Evolutionary conservation across 192 early-diverging fungal species (phyloP).

Genomic region (Entomortierella parvispora): DNA sequence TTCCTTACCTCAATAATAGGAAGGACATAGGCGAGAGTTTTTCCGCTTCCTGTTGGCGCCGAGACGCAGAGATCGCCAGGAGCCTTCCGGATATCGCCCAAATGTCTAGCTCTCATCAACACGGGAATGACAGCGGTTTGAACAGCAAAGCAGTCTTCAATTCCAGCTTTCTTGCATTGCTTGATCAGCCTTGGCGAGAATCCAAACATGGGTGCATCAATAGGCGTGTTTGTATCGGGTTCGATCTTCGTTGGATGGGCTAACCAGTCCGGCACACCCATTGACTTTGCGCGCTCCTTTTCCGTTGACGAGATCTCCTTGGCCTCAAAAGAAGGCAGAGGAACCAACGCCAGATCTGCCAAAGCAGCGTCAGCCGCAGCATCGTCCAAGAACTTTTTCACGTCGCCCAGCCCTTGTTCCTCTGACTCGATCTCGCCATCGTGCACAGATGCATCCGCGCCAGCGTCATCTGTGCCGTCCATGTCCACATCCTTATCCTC

Average conservation of each 20-base stretch:
- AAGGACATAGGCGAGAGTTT: conserved; percentile 95
- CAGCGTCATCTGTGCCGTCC: conserved; percentile 9
- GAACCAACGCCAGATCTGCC: conserved; percentile 21
- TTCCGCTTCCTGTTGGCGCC: conserved; percentile 95
- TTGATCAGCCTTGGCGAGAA: conserved; percentile 73
- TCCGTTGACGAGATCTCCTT: conserved; percentile 52
- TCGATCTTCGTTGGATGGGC: conserved; percentile 80
- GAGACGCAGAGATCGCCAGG: conserved; percentile 94
- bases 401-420: conserved; percentile 5
- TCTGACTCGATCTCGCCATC: conserved; percentile 22
- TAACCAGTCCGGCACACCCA: conserved; percentile 93
- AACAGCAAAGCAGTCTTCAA: conserved; percentile 87
- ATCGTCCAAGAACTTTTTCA: conserved; percentile 20
- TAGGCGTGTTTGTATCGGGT: conserved; percentile 60
- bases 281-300: conserved; percentile 56
- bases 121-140: conserved; percentile 88
- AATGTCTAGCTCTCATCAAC: conserved; percentile 72
- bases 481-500: conserved; percentile 11
- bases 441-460: conserved; percentile 23
- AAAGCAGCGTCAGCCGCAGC: conserved; percentile 34
- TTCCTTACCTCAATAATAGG: conserved; percentile 82
- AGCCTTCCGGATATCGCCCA: conserved; percentile 74
- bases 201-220: conserved; percentile 61
- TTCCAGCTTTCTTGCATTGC: conserved; percentile 69
- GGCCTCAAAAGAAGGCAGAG: conserved; percentile 57